Evolutionary conservation across 305 asterid species (phyloP).

Genomic region (Fraxinus sp.): DNA sequence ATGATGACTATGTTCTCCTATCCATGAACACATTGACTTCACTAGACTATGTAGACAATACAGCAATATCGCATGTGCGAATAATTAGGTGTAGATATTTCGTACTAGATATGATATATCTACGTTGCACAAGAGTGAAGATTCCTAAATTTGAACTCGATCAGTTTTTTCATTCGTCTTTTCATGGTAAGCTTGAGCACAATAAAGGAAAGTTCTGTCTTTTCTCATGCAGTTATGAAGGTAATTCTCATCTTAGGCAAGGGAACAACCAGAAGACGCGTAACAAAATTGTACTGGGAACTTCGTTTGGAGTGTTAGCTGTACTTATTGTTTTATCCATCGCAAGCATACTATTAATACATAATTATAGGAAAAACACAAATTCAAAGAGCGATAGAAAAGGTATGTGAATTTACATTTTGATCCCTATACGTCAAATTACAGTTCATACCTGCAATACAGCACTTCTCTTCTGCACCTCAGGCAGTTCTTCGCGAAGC

Average conservation of each 20-base stretch:
- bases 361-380: slow-evolving; percentile 44
- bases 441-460: slow-evolving; percentile 10
- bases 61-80: not conserved
- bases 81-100: not conserved
- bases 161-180: not conserved
- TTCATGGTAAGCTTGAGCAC: not conserved
- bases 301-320: slow-evolving; percentile 57
- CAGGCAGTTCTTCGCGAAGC: slow-evolving; percentile 60
- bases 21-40: not conserved
- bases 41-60: not conserved
- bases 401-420: slow-evolving; percentile 37
- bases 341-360: slow-evolving; percentile 49
- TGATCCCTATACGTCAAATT: not conserved
- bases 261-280: slow-evolving; percentile 37
- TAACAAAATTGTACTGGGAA: slow-evolving; percentile 49
- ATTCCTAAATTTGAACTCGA: not conserved
- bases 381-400: slow-evolving; percentile 39
- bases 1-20: not conserved
- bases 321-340: slow-evolving; percentile 55
- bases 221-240: slow-evolving; percentile 57
- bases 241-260: slow-evolving; percentile 63
- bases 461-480: slow-evolving; percentile 14
- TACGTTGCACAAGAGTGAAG: not conserved
- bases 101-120: not conserved
- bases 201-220: slow-evolving; percentile 1